Conservation (phyloP, 176 grass and related monocot genomes). For the Lolium perenne region DNA sequence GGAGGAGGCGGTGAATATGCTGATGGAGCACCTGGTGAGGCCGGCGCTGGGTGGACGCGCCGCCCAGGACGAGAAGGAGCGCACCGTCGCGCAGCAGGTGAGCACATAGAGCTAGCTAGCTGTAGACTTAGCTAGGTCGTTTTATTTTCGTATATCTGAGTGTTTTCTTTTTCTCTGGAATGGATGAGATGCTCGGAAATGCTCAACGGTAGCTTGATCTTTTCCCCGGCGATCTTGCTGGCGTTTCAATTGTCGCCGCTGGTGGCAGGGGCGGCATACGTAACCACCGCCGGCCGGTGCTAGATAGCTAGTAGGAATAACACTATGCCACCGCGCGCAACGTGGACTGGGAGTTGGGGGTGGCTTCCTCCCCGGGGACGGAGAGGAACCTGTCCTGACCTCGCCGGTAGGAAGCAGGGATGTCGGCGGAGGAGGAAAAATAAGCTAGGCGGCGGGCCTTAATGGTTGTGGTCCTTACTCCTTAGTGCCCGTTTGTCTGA, state of each 20-base stretch:
- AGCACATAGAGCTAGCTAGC: neutral
- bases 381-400: no score
- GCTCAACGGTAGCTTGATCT: neutral
- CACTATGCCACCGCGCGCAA: neutral
- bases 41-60: slow-evolving; percentile 43
- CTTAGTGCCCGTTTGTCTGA: no score
- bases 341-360: no score
- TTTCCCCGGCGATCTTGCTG: neutral
- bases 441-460: no score
- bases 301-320: neutral
- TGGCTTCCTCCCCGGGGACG: no score
- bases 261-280: neutral
- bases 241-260: neutral
- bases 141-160: no score
- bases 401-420: no score
- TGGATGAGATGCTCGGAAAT: neutral
- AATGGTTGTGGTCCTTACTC: no score
- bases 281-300: no score
- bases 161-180: neutral
- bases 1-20: slow-evolving; percentile 67
- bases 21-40: slow-evolving; percentile 64
- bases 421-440: no score
- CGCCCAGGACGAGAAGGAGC: slow-evolving; percentile 23
- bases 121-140: no score
- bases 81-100: slow-evolving; percentile 62